Evolutionary conservation across 2,329 filamentous ascomycete species (phyloP), one percentile per base, ranked within the genome.

Genomic region (Metarhizium anisopliae): DNA sequence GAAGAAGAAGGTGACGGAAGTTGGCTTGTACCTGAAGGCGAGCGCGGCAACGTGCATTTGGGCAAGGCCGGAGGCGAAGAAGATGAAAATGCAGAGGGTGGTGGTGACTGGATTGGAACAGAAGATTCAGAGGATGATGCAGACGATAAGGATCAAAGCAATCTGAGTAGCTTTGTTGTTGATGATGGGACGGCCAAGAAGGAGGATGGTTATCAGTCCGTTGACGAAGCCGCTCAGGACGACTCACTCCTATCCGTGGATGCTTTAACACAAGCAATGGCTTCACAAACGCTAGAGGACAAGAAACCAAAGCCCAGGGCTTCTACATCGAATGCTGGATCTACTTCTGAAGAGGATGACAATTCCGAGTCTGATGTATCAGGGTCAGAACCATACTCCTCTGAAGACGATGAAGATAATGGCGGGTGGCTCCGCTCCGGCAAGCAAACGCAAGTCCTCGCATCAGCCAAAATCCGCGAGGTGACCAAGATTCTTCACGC

Each of bases 401-500:
- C 54, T 29, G 51, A 50, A 18, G 56, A 56, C 2, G 69, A 73
- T 16, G 73, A 73, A 13, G 65, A 67, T 30, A 58, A 62, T 30
- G 50, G 64, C 69, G 45, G 68, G 67, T 74, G 77, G 6, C 42
- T 42, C 29, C 45, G 47, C 5, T 51, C 55, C n/a, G 51, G 51
- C 16, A 53, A 49, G 7, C 43, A 20, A 32, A 25, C 51, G 3
- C 74, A 76, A 32, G 77, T 87, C 38, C 75, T 82, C 30, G 80
- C 84, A 2, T 99, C 94, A 0, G 93, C 94, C 63, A 99, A 99
- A 75, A 95, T 99, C 65, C 85, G 87, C 49, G 85, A 94, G 63
- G 80, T 97, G 20, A 81, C 95, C 66, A 79, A 84, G 58, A 89
- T 99, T 53, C 81, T 99, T 8, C 81, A 85, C 60, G 83, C 83